phyloP scores from a whole-genome alignment of 108 stramenopile genomes.

The Stephanodiscus minutulus region DNA sequence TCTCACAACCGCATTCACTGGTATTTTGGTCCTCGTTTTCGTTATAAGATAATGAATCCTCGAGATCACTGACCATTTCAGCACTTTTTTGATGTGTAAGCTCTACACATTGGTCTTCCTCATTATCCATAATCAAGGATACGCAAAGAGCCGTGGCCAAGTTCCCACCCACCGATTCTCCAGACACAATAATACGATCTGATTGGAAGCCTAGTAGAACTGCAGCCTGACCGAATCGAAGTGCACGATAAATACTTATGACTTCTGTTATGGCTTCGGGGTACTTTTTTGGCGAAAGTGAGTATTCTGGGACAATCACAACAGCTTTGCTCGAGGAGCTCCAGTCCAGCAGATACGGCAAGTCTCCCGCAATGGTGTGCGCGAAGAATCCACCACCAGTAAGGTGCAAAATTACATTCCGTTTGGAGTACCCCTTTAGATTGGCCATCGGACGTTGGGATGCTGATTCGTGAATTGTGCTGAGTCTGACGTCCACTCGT shows the following conservation, averaged over 20 bases:
- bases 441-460: slow-evolving; percentile 21
- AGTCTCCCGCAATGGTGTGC: slow-evolving; percentile 81
- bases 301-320: slow-evolving; percentile 84
- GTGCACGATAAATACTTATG: slow-evolving; percentile 52
- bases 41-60: too few relatives aligned
- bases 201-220: slow-evolving; percentile 69
- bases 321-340: slow-evolving; percentile 69
- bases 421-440: slow-evolving; percentile 42
- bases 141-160: slow-evolving; percentile 77
- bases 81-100: slow-evolving; percentile 17
- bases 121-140: slow-evolving; percentile 51
- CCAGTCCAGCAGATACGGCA: slow-evolving; percentile 86
- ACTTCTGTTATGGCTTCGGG: slow-evolving; percentile 72
- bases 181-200: slow-evolving; percentile 74
- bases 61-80: slow-evolving; percentile 29
- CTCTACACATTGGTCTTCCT: slow-evolving; percentile 25
- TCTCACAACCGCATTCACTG: not conserved
- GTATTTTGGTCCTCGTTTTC: not conserved
- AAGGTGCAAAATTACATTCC: slow-evolving; percentile 79
- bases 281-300: slow-evolving; percentile 72
- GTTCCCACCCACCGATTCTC: slow-evolving; percentile 84
- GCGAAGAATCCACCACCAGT: slow-evolving; percentile 87
- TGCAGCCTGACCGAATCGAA: slow-evolving; percentile 61
- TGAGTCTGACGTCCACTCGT: slow-evolving; percentile 30
- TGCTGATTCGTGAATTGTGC: slow-evolving; percentile 66